phyloP scores from a whole-genome alignment of 148 eudicot species.

The Vaccinium myrtillus region DNA sequence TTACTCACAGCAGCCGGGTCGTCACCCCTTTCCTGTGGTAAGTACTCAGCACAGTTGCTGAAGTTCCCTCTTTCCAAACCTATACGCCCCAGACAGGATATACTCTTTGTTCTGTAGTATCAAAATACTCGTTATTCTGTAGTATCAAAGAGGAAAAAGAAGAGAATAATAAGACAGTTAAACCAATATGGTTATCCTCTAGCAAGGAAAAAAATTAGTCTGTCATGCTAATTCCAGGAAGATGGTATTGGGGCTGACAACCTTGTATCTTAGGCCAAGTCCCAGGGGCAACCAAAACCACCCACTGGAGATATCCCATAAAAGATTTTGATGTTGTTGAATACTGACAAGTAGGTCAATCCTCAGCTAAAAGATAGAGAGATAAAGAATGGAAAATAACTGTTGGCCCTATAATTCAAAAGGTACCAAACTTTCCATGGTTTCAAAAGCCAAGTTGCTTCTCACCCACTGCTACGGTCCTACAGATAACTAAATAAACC shows the following conservation, averaged over 20 bases:
- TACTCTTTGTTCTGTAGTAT: neutral
- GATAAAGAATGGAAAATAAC: neutral
- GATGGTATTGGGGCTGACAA: neutral
- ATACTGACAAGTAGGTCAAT: neutral
- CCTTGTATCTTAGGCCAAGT: neutral
- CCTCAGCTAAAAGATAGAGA: neutral
- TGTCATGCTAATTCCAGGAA: neutral
- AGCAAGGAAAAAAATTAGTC: neutral
- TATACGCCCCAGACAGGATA: neutral
- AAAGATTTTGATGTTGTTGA: neutral
- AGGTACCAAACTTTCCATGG: neutral
- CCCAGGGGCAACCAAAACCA: neutral
- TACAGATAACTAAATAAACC: neutral
- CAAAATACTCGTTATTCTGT: neutral
- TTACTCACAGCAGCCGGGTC: neutral
- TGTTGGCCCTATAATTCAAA: neutral
- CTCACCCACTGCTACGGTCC: neutral
- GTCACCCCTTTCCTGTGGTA: neutral
- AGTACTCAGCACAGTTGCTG: neutral
- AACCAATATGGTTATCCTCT: neutral
- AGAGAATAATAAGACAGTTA: neutral
- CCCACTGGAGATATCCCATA: neutral
- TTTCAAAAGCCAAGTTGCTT: slow-evolving; percentile 1
- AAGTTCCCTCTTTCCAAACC: slow-evolving; percentile 2
- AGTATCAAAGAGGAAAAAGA: neutral